A percentile compares a stretch with the other conserved stretches of the same genome.
Evolutionary conservation across 2,329 filamentous ascomycete species (phyloP).

Genomic region (Hypoxylon sp.): DNA sequence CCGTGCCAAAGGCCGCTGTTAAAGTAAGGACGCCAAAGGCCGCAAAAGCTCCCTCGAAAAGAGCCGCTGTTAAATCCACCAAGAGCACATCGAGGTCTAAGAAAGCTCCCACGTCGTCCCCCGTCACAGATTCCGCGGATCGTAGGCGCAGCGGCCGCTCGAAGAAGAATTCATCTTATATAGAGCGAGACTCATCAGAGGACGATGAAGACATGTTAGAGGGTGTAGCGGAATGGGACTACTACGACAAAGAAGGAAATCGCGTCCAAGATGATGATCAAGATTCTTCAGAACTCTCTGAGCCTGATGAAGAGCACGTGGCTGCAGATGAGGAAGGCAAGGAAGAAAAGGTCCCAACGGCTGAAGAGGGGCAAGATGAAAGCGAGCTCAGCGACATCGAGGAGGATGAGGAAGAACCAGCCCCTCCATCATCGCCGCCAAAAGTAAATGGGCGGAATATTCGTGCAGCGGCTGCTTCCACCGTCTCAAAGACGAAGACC

Average conservation of each 20-base stretch:
- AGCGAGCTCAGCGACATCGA: slow-evolving; percentile 47
- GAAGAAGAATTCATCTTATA: slow-evolving; percentile 64
- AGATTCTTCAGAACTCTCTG: slow-evolving; percentile 47
- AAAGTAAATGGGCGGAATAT: slow-evolving; percentile 50
- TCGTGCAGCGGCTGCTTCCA: slow-evolving; percentile 42
- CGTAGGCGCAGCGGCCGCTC: slow-evolving; percentile 71
- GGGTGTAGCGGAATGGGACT: slow-evolving; percentile 72
- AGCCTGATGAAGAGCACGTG: slow-evolving; percentile 48
- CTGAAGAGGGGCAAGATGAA: slow-evolving; percentile 39
- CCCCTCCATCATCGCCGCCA: slow-evolving; percentile 41
- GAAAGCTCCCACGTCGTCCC: slow-evolving; percentile 54
- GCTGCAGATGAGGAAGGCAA: slow-evolving; percentile 25
- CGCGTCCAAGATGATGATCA: slow-evolving; percentile 50
- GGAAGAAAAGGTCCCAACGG: slow-evolving; percentile 13
- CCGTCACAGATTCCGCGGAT: slow-evolving; percentile 58
- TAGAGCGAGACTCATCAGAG: slow-evolving; percentile 70
- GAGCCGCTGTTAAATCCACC: slow-evolving; percentile 46
- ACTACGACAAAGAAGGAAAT: slow-evolving; percentile 59
- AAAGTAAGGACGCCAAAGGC: slow-evolving; percentile 56
- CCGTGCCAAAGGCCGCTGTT: slow-evolving; percentile 52
- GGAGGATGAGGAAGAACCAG: slow-evolving; percentile 43
- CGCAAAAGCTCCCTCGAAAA: slow-evolving; percentile 50
- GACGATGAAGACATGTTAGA: slow-evolving; percentile 74
- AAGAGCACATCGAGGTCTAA: slow-evolving; percentile 50
- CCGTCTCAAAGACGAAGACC: slow-evolving; percentile 44